Percentiles rank a stretch among this genome's conserved stretches.
phyloP scores from a whole-genome alignment of 441 rosid genomes.

The Adansonia grandidieri region DNA sequence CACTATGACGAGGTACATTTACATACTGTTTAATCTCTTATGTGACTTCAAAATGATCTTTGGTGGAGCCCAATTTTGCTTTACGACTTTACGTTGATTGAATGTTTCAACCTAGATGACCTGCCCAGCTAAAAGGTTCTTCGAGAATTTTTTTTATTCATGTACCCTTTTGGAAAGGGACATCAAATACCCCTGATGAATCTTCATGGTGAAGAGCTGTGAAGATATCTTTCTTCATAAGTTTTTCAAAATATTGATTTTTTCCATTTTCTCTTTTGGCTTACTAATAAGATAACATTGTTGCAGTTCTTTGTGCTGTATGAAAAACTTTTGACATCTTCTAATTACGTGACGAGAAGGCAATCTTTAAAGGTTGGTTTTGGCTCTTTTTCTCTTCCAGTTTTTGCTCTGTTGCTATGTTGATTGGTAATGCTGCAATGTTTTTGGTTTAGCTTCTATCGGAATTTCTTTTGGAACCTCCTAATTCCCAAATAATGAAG shows the following conservation, averaged over 20 bases:
- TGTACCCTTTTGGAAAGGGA: slow-evolving; percentile 10
- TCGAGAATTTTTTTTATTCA: neutral
- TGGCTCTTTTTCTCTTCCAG: neutral
- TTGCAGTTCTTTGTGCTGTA: slow-evolving; percentile 87
- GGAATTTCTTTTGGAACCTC: slow-evolving; percentile 87
- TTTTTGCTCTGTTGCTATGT: slow-evolving; percentile 9
- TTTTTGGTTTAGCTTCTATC: slow-evolving; percentile 76
- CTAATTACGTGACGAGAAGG: slow-evolving; percentile 94
- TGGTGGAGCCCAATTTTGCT: neutral
- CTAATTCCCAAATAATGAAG: slow-evolving; percentile 86
- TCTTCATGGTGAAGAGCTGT: slow-evolving; percentile 16
- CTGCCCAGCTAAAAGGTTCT: neutral
- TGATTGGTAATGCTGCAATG: slow-evolving; percentile 28
- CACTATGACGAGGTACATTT: slow-evolving; percentile 84
- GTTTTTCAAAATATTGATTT: slow-evolving; percentile 18
- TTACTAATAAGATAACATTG: slow-evolving; percentile 35
- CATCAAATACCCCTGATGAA: neutral
- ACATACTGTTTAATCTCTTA: slow-evolving; percentile 8
- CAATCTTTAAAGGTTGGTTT: slow-evolving; percentile 89
- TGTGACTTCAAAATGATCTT: slow-evolving; percentile 20
- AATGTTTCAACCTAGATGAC: neutral
- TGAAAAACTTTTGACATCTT: slow-evolving; percentile 79
- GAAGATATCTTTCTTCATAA: slow-evolving; percentile 13
- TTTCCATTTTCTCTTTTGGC: slow-evolving; percentile 20
- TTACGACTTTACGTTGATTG: slow-evolving; percentile 2